phyloP scores from a whole-genome alignment of 2,329 filamentous ascomycete genomes.

The Nemania serpens region DNA sequence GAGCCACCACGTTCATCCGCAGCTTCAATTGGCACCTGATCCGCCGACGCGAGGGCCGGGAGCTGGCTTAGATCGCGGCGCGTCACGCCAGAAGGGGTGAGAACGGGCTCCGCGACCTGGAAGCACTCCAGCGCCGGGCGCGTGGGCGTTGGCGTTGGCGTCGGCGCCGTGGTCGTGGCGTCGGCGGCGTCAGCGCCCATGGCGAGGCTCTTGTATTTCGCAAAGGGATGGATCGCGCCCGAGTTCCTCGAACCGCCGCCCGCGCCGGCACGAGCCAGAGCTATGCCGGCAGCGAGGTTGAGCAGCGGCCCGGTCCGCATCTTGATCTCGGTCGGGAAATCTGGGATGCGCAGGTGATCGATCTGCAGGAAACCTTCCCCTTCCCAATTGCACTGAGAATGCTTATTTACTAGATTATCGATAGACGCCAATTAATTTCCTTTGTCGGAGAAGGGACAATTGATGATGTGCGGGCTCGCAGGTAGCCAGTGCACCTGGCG shows the following conservation, averaged over 20 bases:
- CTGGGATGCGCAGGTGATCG: background rate
- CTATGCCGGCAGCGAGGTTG: constrained; percentile 26
- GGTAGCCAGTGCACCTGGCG: background rate
- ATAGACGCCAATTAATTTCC: too few species aligned
- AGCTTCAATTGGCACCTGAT: constrained; percentile 21
- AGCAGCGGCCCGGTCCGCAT: constrained; percentile 26
- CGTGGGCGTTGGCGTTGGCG: constrained; percentile 18
- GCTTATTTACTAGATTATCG: too few species aligned
- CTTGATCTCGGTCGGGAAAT: background rate
- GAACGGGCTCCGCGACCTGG: constrained; percentile 70
- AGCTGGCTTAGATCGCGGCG: constrained; percentile 44
- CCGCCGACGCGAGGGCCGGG: constrained; percentile 28
- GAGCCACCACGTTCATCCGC: constrained; percentile 31
- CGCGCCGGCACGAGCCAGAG: constrained; percentile 28
- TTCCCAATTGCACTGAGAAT: too few species aligned
- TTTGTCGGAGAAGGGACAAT: too few species aligned
- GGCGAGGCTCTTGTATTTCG: constrained; percentile 30
- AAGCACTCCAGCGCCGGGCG: constrained; percentile 61
- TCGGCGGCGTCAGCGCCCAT: constrained; percentile 3
- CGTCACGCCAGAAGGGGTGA: constrained; percentile 52
- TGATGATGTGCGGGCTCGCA: too few species aligned
- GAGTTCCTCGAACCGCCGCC: background rate
- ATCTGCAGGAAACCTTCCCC: background rate
- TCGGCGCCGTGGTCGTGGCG: constrained; percentile 10
- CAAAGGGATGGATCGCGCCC: constrained; percentile 32